Conservation (phyloP, 306 rosid genomes). For the Hylodesmum podocarpum region DNA sequence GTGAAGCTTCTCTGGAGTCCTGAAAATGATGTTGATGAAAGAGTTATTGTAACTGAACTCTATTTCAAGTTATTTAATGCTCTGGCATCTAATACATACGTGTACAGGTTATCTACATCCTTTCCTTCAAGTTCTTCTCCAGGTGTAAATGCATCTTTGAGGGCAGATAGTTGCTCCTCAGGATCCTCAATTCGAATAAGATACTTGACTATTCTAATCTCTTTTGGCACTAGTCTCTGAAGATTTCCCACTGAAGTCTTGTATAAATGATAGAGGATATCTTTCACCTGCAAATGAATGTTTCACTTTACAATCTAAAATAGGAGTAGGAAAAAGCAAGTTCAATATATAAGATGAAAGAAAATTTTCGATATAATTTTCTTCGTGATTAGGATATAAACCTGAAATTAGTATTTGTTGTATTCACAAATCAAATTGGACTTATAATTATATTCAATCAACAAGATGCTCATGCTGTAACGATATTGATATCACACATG, state of each 20-base stretch:
- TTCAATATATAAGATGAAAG: neutral
- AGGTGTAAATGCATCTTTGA: conserved; percentile 89
- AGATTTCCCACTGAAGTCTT: conserved; percentile 78
- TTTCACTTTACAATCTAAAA: conserved; percentile 1
- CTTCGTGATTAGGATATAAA: neutral
- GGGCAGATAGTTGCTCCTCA: conserved; percentile 61
- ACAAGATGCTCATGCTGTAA: neutral
- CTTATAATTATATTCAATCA: conserved; percentile 6
- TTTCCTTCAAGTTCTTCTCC: conserved; percentile 86
- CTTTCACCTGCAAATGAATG: conserved; percentile 64
- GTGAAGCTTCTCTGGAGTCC: conserved; percentile 90
- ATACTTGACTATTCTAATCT: conserved; percentile 77
- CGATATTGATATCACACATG: neutral
- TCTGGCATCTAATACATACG: conserved; percentile 53
- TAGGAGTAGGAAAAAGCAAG: neutral
- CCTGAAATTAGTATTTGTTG: conserved; percentile 11
- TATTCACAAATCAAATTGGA: conserved; percentile 7
- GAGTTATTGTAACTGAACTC: neutral
- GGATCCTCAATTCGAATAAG: conserved; percentile 76
- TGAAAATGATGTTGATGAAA: conserved; percentile 31
- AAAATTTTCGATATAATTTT: neutral
- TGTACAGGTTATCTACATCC: conserved; percentile 69
- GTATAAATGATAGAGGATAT: conserved; percentile 77
- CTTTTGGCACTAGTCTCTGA: conserved; percentile 84
- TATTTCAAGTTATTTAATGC: neutral